Evolutionary conservation across 495 filamentous ascomycete genomes (phyloP).

Genomic region (Neurospora cerealis): DNA sequence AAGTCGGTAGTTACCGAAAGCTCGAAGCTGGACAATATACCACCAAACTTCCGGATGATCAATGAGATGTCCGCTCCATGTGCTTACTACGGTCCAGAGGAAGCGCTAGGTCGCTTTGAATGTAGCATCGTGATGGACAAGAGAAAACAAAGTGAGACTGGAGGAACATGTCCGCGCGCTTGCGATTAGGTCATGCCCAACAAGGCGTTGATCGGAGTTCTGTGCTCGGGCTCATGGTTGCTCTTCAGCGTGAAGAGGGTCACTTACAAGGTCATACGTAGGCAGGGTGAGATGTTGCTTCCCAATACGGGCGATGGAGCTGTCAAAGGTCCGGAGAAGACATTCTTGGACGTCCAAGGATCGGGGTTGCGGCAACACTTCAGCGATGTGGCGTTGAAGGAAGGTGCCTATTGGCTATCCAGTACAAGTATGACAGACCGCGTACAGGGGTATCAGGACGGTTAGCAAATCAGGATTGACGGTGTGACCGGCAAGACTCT

Average conservation of each 20-base stretch:
- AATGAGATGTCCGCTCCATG: neutral
- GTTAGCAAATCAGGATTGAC: conserved; percentile 14
- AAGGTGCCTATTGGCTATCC: conserved; percentile 11
- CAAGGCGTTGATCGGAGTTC: neutral
- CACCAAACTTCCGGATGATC: neutral
- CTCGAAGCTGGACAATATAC: neutral
- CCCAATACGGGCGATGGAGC: neutral
- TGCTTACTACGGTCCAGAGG: neutral
- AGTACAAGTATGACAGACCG: conserved; percentile 6
- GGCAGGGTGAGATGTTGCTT: neutral
- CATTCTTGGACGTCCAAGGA: conserved; percentile 3
- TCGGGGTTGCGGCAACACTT: conserved; percentile 20
- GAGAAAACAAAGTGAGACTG: neutral
- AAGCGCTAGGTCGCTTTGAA: neutral
- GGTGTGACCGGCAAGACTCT: neutral
- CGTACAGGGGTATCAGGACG: neutral
- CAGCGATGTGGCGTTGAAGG: conserved; percentile 10
- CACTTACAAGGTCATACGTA: neutral
- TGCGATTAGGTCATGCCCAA: neutral
- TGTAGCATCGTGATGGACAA: neutral
- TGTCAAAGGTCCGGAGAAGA: neutral
- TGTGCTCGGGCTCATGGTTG: neutral
- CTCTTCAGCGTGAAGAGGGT: neutral
- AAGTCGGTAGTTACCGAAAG: neutral
- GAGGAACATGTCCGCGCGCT: neutral